These are phyloP conservation scores for Botrytis elliptica DNA, from an alignment of 2,329 filamentous ascomycete species.

Conservation along the genomic window DNA sequence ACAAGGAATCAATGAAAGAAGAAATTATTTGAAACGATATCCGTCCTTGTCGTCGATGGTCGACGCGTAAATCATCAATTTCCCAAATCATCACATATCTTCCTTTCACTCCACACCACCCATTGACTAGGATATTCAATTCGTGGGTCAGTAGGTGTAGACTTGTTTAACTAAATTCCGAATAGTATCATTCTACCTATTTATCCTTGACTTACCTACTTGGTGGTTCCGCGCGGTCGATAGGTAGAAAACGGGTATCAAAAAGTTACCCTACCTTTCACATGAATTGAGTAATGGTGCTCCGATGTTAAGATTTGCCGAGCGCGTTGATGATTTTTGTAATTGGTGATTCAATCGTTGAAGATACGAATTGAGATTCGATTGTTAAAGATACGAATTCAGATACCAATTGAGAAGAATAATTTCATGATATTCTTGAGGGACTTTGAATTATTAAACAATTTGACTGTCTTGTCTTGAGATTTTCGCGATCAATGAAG, in stretches of 20 bases:
- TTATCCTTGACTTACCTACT: constrained; percentile 1
- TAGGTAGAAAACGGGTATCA: background rate
- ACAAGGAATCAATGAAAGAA: background rate
- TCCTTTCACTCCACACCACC: background rate
- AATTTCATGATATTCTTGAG: too few relatives aligned
- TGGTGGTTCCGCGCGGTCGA: background rate
- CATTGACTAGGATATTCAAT: background rate
- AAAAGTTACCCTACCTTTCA: background rate
- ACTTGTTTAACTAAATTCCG: background rate
- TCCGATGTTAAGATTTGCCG: constrained; percentile 10
- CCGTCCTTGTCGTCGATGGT: background rate
- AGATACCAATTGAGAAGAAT: background rate
- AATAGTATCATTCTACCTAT: background rate
- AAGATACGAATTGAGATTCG: background rate
- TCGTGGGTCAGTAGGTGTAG: background rate
- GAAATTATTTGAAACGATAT: background rate
- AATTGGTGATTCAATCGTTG: background rate
- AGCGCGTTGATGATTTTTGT: background rate
- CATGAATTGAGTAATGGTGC: constrained; percentile 6
- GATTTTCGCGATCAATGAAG: background rate
- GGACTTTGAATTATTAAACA: background rate
- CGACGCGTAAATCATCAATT: background rate
- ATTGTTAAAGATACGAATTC: too few relatives aligned
- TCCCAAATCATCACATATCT: background rate
- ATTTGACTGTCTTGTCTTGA: background rate